phyloP scores from a whole-genome alignment of 2,329 filamentous ascomycete species.

The Fusarium falciforme region DNA sequence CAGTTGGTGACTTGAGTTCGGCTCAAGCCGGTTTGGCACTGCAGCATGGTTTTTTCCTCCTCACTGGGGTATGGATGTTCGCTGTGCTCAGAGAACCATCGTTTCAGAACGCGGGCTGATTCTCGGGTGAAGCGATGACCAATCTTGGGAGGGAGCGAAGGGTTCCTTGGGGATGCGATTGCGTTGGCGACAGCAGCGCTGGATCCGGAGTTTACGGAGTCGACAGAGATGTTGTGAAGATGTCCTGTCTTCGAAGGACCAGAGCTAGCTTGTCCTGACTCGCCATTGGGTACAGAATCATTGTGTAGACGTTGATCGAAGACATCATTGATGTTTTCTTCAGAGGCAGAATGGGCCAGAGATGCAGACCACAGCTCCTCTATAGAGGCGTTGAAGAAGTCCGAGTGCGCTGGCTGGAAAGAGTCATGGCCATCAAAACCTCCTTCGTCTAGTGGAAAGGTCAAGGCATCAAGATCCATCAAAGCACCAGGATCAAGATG shows the following conservation, averaged over 20 bases:
- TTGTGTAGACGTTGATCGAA: background rate
- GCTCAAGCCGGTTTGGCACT: conserved; percentile 79
- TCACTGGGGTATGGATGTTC: conserved; percentile 87
- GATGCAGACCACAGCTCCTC: background rate
- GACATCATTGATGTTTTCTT: background rate
- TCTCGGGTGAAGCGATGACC: conserved; percentile 29
- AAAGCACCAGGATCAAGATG: background rate
- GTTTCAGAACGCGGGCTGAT: conserved; percentile 67
- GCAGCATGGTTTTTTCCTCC: conserved; percentile 80
- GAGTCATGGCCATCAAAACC: background rate
- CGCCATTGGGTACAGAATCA: background rate
- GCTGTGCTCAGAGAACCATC: conserved; percentile 80
- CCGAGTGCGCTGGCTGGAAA: background rate
- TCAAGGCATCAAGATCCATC: background rate
- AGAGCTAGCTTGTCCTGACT: too few relatives aligned
- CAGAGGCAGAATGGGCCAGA: background rate
- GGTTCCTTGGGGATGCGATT: background rate
- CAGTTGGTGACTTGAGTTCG: conserved; percentile 86
- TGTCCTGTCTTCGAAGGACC: background rate
- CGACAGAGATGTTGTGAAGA: background rate
- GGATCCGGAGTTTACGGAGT: background rate
- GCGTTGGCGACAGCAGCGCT: background rate
- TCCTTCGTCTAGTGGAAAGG: background rate
- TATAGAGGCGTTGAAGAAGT: background rate
- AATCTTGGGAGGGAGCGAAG: conserved; percentile 17